These are phyloP conservation scores for Streptanthus diversifolius DNA, from an alignment of 345 rosid genomes.

Conservation along the genomic window DNA sequence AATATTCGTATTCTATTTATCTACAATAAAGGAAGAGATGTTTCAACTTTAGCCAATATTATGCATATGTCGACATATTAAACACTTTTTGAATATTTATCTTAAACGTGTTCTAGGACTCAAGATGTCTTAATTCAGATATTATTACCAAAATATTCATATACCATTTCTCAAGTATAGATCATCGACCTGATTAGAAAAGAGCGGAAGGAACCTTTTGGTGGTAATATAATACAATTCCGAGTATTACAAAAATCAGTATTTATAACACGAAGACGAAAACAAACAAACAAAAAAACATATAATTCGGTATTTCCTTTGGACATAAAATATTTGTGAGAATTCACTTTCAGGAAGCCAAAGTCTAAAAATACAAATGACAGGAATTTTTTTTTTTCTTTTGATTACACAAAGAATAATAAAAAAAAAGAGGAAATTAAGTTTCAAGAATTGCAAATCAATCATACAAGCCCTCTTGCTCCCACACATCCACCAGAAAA, in stretches of 20 bases:
- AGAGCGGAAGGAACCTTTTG: not conserved
- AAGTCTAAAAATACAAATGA: not conserved
- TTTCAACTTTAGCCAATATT: not conserved
- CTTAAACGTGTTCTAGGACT: not conserved
- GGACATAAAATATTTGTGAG: not conserved
- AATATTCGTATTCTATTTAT: not conserved
- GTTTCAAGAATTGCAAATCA: conserved; percentile 31
- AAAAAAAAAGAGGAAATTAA: not conserved
- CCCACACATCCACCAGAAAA: conserved; percentile 62
- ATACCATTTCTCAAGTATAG: not conserved
- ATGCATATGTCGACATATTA: not conserved
- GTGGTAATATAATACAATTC: conserved; percentile 15
- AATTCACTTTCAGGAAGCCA: not conserved
- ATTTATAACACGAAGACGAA: not conserved
- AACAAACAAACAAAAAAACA: not conserved
- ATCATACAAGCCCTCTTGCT: conserved; percentile 53
- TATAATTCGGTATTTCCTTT: not conserved
- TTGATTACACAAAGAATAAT: conserved; percentile 6
- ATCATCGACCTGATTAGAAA: not conserved
- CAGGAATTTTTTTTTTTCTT: not conserved
- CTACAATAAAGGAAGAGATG: not conserved
- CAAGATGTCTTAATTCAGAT: not conserved
- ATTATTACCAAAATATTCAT: not conserved
- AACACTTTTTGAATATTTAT: not conserved
- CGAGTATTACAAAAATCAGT: not conserved